phyloP scores from a whole-genome alignment of 2,329 filamentous ascomycete species.

The Fusarium solani-melongenae region DNA sequence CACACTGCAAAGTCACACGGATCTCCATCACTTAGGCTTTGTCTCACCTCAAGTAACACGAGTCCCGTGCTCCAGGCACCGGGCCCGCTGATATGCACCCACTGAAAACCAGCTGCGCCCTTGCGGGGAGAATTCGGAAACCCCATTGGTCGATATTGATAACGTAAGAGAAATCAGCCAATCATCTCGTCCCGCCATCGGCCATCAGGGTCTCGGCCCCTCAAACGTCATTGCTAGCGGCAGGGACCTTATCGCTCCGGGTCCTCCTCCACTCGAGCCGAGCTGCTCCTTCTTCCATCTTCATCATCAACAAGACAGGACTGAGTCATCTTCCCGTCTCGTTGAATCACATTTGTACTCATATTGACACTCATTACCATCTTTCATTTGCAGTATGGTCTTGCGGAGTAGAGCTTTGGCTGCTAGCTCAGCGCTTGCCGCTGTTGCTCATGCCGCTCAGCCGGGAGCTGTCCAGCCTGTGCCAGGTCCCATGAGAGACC shows the following conservation, averaged over 20 bases:
- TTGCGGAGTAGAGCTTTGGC: slow-evolving; percentile 36
- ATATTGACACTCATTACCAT: background rate
- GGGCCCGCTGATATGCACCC: slow-evolving; percentile 23
- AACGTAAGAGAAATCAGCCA: slow-evolving; percentile 13
- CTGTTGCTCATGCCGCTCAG: slow-evolving; percentile 67
- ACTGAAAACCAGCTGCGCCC: slow-evolving; percentile 9
- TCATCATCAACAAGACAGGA: slow-evolving; percentile 11
- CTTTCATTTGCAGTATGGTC: slow-evolving; percentile 36
- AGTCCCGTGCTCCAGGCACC: slow-evolving; percentile 32
- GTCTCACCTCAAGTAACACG: background rate
- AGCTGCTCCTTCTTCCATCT: slow-evolving; percentile 21
- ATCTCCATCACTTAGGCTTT: slow-evolving; percentile 7
- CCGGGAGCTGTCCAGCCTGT: slow-evolving; percentile 83
- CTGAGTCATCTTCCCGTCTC: slow-evolving; percentile 19
- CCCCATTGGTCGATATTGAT: slow-evolving; percentile 1
- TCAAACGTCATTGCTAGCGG: slow-evolving; percentile 29
- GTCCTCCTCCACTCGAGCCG: slow-evolving; percentile 22
- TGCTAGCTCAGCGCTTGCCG: slow-evolving; percentile 47
- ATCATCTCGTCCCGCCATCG: slow-evolving; percentile 8
- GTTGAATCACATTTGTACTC: background rate
- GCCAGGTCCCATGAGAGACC: slow-evolving; percentile 81
- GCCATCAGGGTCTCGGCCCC: slow-evolving; percentile 36
- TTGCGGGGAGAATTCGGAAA: slow-evolving; percentile 2
- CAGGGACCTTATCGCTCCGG: slow-evolving; percentile 26
- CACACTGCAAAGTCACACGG: slow-evolving; percentile 5